Evolutionary conservation across 2,329 filamentous ascomycete genomes (phyloP).

Genomic region (Dendryphion nanum): DNA sequence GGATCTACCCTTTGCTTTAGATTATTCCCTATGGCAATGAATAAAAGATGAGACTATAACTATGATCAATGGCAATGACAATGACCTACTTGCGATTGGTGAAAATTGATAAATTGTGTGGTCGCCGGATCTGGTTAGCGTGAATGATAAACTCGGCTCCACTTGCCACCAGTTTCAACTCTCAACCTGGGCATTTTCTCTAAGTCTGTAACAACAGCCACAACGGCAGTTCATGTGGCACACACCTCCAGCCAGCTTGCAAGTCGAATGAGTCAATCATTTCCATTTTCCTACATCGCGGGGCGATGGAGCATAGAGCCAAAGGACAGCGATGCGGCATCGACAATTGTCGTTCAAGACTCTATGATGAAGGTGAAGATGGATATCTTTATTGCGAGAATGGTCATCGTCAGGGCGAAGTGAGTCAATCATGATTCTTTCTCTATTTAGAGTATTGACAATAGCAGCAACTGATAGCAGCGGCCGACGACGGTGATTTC

Average conservation of each 20-base stretch:
- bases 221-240: too few species aligned
- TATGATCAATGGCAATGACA: slow-evolving; percentile 36
- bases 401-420: slow-evolving; percentile 73
- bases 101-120: slow-evolving; percentile 12
- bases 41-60: slow-evolving; percentile 36
- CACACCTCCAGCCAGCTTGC: too few species aligned
- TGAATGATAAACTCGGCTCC: slow-evolving; percentile 9
- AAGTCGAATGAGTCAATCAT: too few species aligned
- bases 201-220: too few species aligned
- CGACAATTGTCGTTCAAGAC: slow-evolving; percentile 69
- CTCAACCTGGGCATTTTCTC: too few species aligned
- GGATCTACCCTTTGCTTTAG: slow-evolving; percentile 32
- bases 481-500: slow-evolving; percentile 66
- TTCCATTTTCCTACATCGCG: too few species aligned
- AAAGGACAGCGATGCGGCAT: slow-evolving; percentile 49
- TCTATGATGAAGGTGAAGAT: slow-evolving; percentile 65
- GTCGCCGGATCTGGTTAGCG: slow-evolving; percentile 24
- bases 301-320: slow-evolving; percentile 8
- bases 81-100: slow-evolving; percentile 2
- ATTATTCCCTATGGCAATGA: slow-evolving; percentile 35
- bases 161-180: too few species aligned
- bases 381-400: slow-evolving; percentile 77
- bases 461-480: neutral
- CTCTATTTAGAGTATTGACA: too few species aligned
- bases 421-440: too few species aligned